A percentile compares a stretch with the other conserved stretches of the same genome.
Evolutionary conservation across 2,329 filamentous ascomycete genomes (phyloP).

Genomic region (Chalaropsis ovoidea): DNA sequence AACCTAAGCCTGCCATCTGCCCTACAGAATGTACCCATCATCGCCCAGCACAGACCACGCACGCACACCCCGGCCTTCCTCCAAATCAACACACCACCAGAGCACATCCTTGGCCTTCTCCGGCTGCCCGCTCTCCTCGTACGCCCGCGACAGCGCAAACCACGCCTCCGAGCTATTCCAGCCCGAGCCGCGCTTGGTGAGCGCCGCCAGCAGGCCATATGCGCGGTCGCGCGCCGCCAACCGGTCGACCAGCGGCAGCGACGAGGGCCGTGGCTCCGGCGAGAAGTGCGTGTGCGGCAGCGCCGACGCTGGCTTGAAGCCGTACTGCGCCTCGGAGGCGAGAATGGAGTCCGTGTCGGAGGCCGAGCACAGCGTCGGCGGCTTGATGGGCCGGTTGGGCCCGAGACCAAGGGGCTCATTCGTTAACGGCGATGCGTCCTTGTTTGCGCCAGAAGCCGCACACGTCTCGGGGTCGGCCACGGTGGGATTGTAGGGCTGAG

Average conservation of each 20-base stretch:
- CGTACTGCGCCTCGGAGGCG: constrained; percentile 26
- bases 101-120: constrained; percentile 86
- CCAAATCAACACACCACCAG: constrained; percentile 96
- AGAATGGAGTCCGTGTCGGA: constrained; percentile 17
- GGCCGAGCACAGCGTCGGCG: background rate
- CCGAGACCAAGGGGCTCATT: constrained; percentile 23
- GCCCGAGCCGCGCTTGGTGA: constrained; percentile 75
- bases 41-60: constrained; percentile 63
- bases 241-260: constrained; percentile 63
- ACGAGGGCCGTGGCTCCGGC: constrained; percentile 46
- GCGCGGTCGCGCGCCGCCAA: constrained; percentile 86
- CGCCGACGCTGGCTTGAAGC: constrained; percentile 23
- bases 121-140: constrained; percentile 74
- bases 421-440: background rate
- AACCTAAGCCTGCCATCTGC: background rate
- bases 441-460: constrained; percentile 3
- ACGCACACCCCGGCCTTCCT: constrained; percentile 71
- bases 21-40: constrained; percentile 49
- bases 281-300: constrained; percentile 37
- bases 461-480: background rate
- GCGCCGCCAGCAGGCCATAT: constrained; percentile 65
- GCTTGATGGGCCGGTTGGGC: constrained; percentile 20
- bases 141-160: constrained; percentile 75
- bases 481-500: constrained; percentile 32
- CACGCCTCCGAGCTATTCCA: constrained; percentile 94